phyloP scores from a whole-genome alignment of 441 rosid genomes.

The Croton setiger region DNA sequence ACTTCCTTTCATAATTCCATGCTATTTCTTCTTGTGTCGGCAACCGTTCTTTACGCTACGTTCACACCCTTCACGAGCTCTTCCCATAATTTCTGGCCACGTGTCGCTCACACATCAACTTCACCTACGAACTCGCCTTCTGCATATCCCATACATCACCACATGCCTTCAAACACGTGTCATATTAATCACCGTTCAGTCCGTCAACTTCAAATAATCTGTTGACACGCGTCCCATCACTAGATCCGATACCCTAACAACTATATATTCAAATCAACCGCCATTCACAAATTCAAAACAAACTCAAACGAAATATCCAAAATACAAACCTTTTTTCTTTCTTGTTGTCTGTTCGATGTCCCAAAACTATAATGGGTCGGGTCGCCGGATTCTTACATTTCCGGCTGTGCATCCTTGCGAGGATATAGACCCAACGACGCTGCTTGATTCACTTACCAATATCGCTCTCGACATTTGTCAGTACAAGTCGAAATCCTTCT shows the following conservation, averaged over 20 bases:
- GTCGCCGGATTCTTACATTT: slow-evolving; percentile 59
- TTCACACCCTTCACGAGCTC: slow-evolving; percentile 31
- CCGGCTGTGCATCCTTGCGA: slow-evolving; percentile 69
- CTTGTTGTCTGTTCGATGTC: slow-evolving; percentile 37
- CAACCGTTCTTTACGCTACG: slow-evolving; percentile 29
- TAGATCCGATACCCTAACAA: neutral
- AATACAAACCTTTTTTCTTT: neutral
- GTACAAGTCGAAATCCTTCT: slow-evolving; percentile 37
- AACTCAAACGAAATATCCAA: slow-evolving; percentile 19
- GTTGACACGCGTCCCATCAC: slow-evolving; percentile 35
- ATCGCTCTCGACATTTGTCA: slow-evolving; percentile 39
- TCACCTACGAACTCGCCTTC: slow-evolving; percentile 27
- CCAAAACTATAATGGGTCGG: slow-evolving; percentile 25
- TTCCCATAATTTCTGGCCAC: slow-evolving; percentile 26
- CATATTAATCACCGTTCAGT: neutral
- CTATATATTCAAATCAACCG: slow-evolving; percentile 10
- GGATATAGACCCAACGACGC: slow-evolving; percentile 39
- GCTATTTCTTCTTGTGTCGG: slow-evolving; percentile 28
- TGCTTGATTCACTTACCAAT: slow-evolving; percentile 49
- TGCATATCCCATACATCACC: slow-evolving; percentile 10
- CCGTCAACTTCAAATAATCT: neutral
- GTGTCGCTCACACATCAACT: slow-evolving; percentile 26
- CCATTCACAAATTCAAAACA: neutral
- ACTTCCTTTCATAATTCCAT: slow-evolving; percentile 26
- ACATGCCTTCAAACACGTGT: slow-evolving; percentile 16